Base-by-base conservation (phyloP, 108 stramenopile genomes). In the Skeletonema menzelii region DNA sequence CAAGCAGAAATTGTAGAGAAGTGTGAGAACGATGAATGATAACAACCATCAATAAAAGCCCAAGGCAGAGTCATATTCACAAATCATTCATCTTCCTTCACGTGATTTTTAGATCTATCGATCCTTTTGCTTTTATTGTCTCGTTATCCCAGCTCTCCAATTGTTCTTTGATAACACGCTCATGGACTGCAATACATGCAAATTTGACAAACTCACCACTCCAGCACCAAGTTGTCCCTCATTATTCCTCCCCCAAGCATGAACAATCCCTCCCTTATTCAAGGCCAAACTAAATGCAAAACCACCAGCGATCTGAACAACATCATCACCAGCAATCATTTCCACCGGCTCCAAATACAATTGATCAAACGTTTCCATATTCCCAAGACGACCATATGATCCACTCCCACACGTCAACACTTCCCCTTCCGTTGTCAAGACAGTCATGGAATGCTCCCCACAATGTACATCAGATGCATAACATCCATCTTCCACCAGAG, bases 181-280 rank as follows among this genome's bases (percentile, higher is more conserved):
- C 40, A 11, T 15, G 40, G 35, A 8, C 11, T 3, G n/a, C 40
- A 42, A 10, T 12, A 12, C 11, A 37, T 2, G 0, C 35, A 37
- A 12, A 10, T 37, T 37, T 0, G n/a, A 35, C 10, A 37, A 37
- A 42, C 40, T 42, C 15, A 42, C 40, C 58, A 86, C 88, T 3
- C 94, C 94, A 4, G 86, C 84, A n/a, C 94, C 94, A 8, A 92
- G 75, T 72, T 95, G 94, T 42, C 91, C 94, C 67, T 95, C 91
- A 67, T 92, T 86, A 59, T 93, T 93, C 15, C 90, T 77, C 17
- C 94, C 94, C 94, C 94, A 95, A 3, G 81, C 85, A 71, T 90
- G 85, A n/a, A 95, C 56, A 32, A 91, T 76, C 15, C 90, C 91
- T 38, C 86, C 90, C 22, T 73, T 71, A 46, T 69, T 74, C 67